Evolutionary conservation across 257 asterid genomes (phyloP), one percentile per base, ranked within the genome.

Genomic region (Asclepias syriaca): DNA sequence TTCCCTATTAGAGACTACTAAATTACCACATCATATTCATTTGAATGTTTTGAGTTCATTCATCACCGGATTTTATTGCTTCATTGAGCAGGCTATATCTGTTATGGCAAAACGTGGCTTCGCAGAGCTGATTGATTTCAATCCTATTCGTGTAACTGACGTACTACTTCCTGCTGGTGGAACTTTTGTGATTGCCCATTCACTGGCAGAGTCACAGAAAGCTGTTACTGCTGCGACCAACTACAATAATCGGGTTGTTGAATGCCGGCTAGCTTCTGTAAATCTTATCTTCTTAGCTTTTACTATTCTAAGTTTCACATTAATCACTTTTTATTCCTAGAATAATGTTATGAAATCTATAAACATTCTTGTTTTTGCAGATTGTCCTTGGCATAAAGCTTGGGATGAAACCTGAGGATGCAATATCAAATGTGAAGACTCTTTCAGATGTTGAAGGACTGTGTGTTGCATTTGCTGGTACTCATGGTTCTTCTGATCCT

Each of bases 161-260:
- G 92, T 92, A 68, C 96, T 85, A 84, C 98, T 95, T 77, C 99
- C 99, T 66, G 81, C 85, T 18, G 92, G 91, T 64, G 98, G 99
- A 55, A 85, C 93, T 10, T 92, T 92, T 77, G 92, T 92, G 0
- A 90, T 95, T 29, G 97, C 95, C 66, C 97, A 95, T 77, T 95
- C 99, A 19, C 74, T 95, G 75, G 99, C 99, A 48, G 96, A 86
- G 80, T 95, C 99, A 72, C 90, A 88, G 82, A 95, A 95, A 83
- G 98, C 97, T 60, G 97, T 95, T 9, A 92, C 97, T 54, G 97
- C 98, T 1, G 97, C 99, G 27, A 91, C 95, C 72, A 92, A 95
- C 80, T 95, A 91, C 86, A 91, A 95, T 77, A 88, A 95, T 77
- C 82, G 99, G 76, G 99, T 95, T 50, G 95, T 95, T 76, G 99